Percentiles rank a stretch among this genome's conserved stretches.
Evolutionary conservation across 1,139 yeast species (phyloP).

Genomic region (Diutina siamensis): DNA sequence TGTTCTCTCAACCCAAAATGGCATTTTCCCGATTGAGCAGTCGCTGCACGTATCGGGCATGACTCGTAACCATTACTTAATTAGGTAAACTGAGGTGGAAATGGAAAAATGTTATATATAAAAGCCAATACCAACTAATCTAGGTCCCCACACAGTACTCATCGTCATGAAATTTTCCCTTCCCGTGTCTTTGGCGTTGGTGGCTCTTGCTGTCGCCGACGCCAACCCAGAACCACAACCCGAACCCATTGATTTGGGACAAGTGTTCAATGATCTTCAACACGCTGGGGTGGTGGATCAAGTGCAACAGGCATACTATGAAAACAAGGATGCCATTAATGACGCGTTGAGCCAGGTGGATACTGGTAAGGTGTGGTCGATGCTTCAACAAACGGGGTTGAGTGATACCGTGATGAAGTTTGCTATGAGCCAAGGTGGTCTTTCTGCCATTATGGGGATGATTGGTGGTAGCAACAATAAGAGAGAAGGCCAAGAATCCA

Average conservation of each 20-base stretch:
- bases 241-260: not conserved
- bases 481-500: not conserved
- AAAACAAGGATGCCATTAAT: not conserved
- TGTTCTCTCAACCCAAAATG: too few relatives aligned
- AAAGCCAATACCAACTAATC: not conserved
- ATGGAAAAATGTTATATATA: not conserved
- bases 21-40: not conserved
- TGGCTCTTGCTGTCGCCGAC: not conserved
- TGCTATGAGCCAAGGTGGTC: not conserved
- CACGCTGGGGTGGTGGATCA: conserved; percentile 1
- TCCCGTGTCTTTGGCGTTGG: not conserved
- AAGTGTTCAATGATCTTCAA: not conserved
- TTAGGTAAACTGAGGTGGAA: too few relatives aligned
- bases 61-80: not conserved
- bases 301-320: conserved; percentile 1
- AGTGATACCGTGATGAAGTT: conserved; percentile 1
- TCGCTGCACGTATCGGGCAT: not conserved
- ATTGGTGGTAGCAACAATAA: not conserved
- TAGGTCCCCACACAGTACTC: not conserved
- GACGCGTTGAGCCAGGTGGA: not conserved
- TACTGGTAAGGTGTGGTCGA: not conserved
- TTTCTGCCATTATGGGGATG: not conserved
- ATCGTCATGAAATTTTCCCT: not conserved
- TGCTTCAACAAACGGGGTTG: not conserved
- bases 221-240: not conserved